Percentiles rank a stretch among this genome's conserved stretches.
Conservation (phyloP, 1,284 basidiomycete species). For the Grifola frondosa region DNA sequence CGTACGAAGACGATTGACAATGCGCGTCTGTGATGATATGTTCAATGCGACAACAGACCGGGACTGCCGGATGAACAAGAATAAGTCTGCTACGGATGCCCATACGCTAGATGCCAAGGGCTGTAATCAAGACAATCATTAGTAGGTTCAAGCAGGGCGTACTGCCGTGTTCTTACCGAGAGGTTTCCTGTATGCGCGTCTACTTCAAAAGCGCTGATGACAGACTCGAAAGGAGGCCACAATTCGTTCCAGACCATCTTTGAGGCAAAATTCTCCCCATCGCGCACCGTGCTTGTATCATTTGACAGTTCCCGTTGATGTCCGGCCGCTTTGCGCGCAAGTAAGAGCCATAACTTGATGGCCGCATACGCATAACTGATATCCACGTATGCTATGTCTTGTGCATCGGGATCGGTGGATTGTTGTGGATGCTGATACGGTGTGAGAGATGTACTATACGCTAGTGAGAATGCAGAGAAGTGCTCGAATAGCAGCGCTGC, state of each 20-base stretch:
- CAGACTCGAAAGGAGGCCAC: slow-evolving; percentile 64
- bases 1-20: slow-evolving; percentile 48
- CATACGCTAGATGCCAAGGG: slow-evolving; percentile 54
- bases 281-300: slow-evolving; percentile 7
- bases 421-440: slow-evolving; percentile 22
- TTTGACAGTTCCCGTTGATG: slow-evolving; percentile 6
- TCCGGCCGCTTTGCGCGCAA: slow-evolving; percentile 41
- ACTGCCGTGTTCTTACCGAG: slow-evolving; percentile 52
- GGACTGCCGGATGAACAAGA: slow-evolving; percentile 59
- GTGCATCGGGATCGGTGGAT: slow-evolving; percentile 22
- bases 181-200: slow-evolving; percentile 46
- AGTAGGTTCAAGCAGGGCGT: background rate
- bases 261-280: slow-evolving; percentile 37
- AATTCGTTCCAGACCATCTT: slow-evolving; percentile 67
- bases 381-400: slow-evolving; percentile 48
- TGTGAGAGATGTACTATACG: slow-evolving; percentile 45
- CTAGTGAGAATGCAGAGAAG: slow-evolving; percentile 47
- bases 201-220: slow-evolving; percentile 48
- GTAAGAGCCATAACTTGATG: slow-evolving; percentile 67
- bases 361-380: slow-evolving; percentile 67
- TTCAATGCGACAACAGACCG: slow-evolving; percentile 56
- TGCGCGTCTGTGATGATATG: slow-evolving; percentile 46
- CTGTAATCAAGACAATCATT: slow-evolving; percentile 32
- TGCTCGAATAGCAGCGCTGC: slow-evolving; percentile 46
- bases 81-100: slow-evolving; percentile 62